Evolutionary conservation across 2,329 filamentous ascomycete genomes (phyloP).

Genomic region (Xylaria multiplex): DNA sequence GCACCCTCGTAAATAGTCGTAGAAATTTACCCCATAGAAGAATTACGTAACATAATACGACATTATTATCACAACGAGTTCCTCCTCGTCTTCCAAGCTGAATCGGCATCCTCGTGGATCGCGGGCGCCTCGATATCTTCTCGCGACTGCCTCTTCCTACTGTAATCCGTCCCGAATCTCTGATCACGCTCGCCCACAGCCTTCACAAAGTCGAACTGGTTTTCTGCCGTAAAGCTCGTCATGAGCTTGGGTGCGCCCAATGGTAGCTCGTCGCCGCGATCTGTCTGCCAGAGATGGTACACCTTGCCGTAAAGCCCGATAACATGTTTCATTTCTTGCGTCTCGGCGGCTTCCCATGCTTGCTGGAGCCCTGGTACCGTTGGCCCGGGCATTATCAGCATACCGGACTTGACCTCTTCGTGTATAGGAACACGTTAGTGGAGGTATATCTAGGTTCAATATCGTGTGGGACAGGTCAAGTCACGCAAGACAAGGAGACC

Average conservation of each 20-base stretch:
- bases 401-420: slow-evolving; percentile 74
- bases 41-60: background rate
- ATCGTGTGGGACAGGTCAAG: no score
- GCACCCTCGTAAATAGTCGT: background rate
- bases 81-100: slow-evolving; percentile 43
- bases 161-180: slow-evolving; percentile 58
- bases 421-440: no score
- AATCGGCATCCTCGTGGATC: slow-evolving; percentile 53
- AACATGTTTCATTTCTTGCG: slow-evolving; percentile 81
- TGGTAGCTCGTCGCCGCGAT: slow-evolving; percentile 71
- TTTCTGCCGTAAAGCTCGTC: slow-evolving; percentile 62
- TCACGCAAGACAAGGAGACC: no score
- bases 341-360: slow-evolving; percentile 81
- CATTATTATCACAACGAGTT: slow-evolving; percentile 41
- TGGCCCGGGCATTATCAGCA: slow-evolving; percentile 80
- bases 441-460: no score
- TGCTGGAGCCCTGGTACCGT: slow-evolving; percentile 61
- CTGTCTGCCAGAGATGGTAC: slow-evolving; percentile 88
- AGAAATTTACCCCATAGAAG: background rate
- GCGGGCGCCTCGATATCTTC: slow-evolving; percentile 54
- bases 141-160: slow-evolving; percentile 57
- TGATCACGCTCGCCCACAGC: slow-evolving; percentile 57
- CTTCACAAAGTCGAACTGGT: slow-evolving; percentile 60
- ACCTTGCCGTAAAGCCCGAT: slow-evolving; percentile 82
- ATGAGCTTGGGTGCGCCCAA: slow-evolving; percentile 64